A percentile compares a stretch with the other conserved stretches of the same genome.
These are phyloP conservation scores for Rasamsonia emersonii DNA, from an alignment of 2,329 filamentous ascomycete genomes.

Conservation along the genomic window DNA sequence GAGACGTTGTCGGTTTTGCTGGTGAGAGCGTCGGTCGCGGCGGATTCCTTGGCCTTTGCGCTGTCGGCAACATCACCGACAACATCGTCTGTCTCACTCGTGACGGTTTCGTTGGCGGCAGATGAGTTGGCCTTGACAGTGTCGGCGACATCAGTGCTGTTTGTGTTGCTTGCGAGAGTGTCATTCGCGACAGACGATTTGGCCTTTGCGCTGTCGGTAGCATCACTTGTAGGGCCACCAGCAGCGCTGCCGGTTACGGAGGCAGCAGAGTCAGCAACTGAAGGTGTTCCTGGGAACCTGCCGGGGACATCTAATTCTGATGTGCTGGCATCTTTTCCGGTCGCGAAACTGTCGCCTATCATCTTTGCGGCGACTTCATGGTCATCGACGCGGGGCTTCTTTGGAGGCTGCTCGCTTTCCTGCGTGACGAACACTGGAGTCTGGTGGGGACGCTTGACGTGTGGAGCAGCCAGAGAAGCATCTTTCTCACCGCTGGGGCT, in stretches of 20 bases:
- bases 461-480: constrained; percentile 9
- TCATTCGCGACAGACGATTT: background rate
- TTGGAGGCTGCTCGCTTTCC: constrained; percentile 24
- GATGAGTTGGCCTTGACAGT: no score
- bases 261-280: constrained; percentile 5
- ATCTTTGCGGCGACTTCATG: constrained; percentile 1
- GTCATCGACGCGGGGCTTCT: constrained; percentile 28
- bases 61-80: background rate
- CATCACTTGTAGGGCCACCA: constrained; percentile 2
- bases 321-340: constrained; percentile 1
- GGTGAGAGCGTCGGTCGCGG: no score
- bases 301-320: constrained; percentile 4
- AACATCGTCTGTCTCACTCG: no score
- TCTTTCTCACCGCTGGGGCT: constrained; percentile 8
- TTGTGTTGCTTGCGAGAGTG: background rate
- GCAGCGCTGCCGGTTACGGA: constrained; percentile 5
- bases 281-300: constrained; percentile 6
- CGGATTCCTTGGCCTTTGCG: background rate
- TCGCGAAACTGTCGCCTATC: background rate
- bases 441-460: constrained; percentile 30
- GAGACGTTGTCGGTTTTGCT: no score
- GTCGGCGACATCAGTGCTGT: background rate
- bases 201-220: background rate
- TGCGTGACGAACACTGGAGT: constrained; percentile 22
- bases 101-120: no score